Evolutionary conservation across 2,329 filamentous ascomycete species (phyloP).

Genomic region (Botryotinia narcissicola): DNA sequence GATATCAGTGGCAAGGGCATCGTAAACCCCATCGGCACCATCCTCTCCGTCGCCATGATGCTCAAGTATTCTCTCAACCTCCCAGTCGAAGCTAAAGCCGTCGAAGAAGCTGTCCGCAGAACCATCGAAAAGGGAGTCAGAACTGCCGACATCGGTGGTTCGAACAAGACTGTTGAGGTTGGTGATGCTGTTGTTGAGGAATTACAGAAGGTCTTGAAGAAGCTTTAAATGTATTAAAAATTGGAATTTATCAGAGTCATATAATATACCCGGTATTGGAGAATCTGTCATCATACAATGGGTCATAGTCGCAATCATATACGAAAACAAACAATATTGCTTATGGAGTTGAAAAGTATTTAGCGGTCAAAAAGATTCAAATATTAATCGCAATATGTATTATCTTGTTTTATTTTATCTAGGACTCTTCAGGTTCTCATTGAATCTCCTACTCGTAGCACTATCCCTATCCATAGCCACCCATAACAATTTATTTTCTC

Average conservation of each 20-base stretch:
- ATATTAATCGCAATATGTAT: not conserved
- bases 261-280: not conserved
- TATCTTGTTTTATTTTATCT: not conserved
- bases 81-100: conserved; percentile 69
- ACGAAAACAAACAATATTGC: not conserved
- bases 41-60: conserved; percentile 94
- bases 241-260: not conserved
- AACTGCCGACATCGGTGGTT: conserved; percentile 84
- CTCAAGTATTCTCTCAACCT: conserved; percentile 86
- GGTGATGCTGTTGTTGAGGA: conserved; percentile 79
- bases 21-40: conserved; percentile 88
- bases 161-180: conserved; percentile 69
- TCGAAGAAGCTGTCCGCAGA: conserved; percentile 77
- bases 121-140: conserved; percentile 76
- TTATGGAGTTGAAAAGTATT: not conserved
- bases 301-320: not conserved
- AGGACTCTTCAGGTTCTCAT: not conserved
- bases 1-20: conserved; percentile 91
- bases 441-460: not conserved
- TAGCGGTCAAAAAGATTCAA: not conserved
- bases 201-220: conserved; percentile 62
- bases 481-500: not conserved
- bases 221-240: conserved; percentile 22
- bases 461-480: not conserved
- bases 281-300: not conserved